Base-by-base conservation (phyloP, 768 basidiomycete species). In the Daedaleopsis nitida region DNA sequence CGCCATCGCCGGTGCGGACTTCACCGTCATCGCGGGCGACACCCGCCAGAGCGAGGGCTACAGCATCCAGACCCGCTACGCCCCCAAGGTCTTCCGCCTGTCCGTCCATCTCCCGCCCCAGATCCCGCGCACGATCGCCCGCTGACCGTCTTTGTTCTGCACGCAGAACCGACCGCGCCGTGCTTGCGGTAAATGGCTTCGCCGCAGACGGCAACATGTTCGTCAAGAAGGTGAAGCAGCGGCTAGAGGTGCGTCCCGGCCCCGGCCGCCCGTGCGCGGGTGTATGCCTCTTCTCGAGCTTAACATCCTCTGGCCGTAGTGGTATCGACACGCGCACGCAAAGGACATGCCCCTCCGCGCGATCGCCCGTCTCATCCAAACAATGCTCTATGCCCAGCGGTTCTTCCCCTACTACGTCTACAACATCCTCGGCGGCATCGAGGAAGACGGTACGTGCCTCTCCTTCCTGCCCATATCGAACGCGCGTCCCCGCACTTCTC, bases 371-470 rank as follows among this genome's bases (percentile, higher is more conserved):
- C 83, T 99, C 69, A 96, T 99, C 59, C 96, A 98, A 75, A 97
- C 96, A 17, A 96, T 98, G 93, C 84, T 99, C 27, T 99, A 99
- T 74, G 90, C 84, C 43, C 89, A 91, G 65, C 88, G 96, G 55
- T 96, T 97, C 81, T 99, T 99, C 86, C 97, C 97, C 1, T 98
- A 91, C 82, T 99, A 96, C 75, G 91, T 96, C 35, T 96, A 93
- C 81, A 96, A 96, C 75, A 94, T 98, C 71, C 86, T 98, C 37
- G 93, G 94, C 54, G 95, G 95, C 47, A 93, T 97, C 64, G 95
- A 98, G 74, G 95, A 95, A 71, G 95, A 97, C 72, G 95, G 95
- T 95, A 70, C 67, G 90, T 82, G 55, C 16, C 32, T 52, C 34
- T 37, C n/a, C 47, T 43, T 38, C 45, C n/a, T 11, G 2, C 16